Percentiles rank a stretch among this genome's conserved stretches.
These are phyloP conservation scores for Coniferiporia sulphurascens DNA, from an alignment of 1,284 basidiomycete species.

Conservation along the genomic window DNA sequence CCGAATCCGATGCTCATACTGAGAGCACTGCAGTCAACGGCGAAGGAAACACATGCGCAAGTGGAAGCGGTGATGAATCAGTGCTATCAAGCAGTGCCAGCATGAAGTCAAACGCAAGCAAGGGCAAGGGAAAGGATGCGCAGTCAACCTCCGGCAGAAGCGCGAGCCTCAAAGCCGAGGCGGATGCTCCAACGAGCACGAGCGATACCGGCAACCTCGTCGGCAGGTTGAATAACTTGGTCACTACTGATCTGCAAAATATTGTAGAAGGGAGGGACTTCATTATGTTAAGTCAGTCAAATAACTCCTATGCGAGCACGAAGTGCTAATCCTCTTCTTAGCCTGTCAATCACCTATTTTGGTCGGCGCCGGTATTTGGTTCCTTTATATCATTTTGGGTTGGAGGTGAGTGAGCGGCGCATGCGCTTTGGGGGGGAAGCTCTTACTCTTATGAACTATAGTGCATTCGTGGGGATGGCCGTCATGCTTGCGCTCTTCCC, in stretches of 20 bases:
- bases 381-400: slow-evolving; percentile 42
- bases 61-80: slow-evolving; percentile 23
- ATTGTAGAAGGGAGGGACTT: slow-evolving; percentile 42
- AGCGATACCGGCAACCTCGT: slow-evolving; percentile 35
- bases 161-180: background rate
- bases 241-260: slow-evolving; percentile 46
- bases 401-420: slow-evolving; percentile 26
- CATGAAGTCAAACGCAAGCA: slow-evolving; percentile 23
- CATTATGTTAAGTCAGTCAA: slow-evolving; percentile 27
- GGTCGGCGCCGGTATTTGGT: slow-evolving; percentile 36
- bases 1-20: slow-evolving; percentile 18
- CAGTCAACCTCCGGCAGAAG: background rate
- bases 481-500: slow-evolving; percentile 36
- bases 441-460: slow-evolving; percentile 16
- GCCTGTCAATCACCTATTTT: slow-evolving; percentile 42
- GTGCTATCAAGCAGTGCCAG: slow-evolving; percentile 24
- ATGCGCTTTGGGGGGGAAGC: background rate
- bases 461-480: slow-evolving; percentile 45
- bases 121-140: slow-evolving; percentile 23
- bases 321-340: background rate
- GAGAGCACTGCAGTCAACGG: slow-evolving; percentile 14
- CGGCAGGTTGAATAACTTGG: slow-evolving; percentile 57
- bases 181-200: background rate
- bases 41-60: background rate
- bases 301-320: background rate